These are phyloP conservation scores for Chrysopogon serrulatus DNA, from an alignment of 176 grass and related monocot genomes.

Conservation along the genomic window DNA sequence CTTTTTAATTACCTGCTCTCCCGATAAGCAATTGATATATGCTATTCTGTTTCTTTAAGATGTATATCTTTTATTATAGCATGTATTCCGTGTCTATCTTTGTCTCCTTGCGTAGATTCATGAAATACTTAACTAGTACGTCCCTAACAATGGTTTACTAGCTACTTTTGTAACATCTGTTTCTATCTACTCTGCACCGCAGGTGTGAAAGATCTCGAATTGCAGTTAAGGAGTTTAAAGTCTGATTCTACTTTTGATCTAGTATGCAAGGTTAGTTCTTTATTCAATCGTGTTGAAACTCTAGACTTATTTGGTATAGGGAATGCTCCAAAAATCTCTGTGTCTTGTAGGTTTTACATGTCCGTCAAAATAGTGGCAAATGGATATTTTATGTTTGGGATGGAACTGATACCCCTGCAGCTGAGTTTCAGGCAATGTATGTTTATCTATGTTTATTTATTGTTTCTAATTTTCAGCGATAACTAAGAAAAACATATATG, in stretches of 20 bases:
- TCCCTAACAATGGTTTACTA: background rate
- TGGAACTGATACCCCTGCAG: conserved; percentile 75
- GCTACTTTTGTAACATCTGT: conserved; percentile 1
- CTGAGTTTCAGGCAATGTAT: conserved; percentile 32
- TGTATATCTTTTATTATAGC: background rate
- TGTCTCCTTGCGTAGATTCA: background rate
- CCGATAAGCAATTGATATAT: background rate
- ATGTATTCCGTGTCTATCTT: background rate
- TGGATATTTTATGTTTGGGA: conserved; percentile 86
- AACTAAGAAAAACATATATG: background rate
- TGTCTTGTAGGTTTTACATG: conserved; percentile 75
- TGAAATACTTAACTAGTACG: conserved; percentile 14
- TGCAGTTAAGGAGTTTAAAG: conserved; percentile 47
- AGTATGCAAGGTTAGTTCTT: conserved; percentile 70
- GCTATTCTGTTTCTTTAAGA: background rate
- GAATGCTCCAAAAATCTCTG: background rate
- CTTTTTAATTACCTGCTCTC: background rate
- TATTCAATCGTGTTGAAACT: conserved; percentile 1
- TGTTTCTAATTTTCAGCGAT: background rate
- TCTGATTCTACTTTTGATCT: conserved; percentile 60
- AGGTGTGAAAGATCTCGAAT: conserved; percentile 30
- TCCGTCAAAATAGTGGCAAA: conserved; percentile 30
- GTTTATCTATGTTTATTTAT: background rate
- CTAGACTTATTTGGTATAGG: background rate
- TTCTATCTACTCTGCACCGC: conserved; percentile 33